phyloP scores from a whole-genome alignment of 1,139 yeast species.

The Chernovozyma sophiae-reginae region DNA sequence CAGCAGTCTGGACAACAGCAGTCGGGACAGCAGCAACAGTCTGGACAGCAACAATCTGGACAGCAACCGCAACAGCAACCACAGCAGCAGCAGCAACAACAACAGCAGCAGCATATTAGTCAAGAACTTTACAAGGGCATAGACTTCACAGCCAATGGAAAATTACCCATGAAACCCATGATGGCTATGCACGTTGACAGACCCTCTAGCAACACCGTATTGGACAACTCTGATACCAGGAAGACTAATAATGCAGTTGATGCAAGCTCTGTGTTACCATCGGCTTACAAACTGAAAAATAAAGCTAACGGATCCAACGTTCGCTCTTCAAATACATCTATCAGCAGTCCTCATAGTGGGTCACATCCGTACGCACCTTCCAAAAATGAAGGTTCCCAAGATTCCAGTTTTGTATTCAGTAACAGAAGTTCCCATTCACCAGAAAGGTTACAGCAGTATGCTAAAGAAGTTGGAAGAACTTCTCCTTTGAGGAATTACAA shows the following conservation, averaged over 20 bases:
- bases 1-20: too few relatives aligned
- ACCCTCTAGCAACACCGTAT: conserved; percentile 8
- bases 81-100: not conserved
- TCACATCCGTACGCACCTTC: not conserved
- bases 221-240: not conserved
- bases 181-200: conserved; percentile 28
- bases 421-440: conserved; percentile 11
- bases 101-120: not conserved
- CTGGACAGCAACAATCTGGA: not conserved
- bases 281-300: not conserved
- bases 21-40: too few relatives aligned
- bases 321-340: not conserved
- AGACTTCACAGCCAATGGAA: conserved; percentile 44
- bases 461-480: conserved; percentile 14
- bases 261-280: not conserved
- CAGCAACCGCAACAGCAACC: conserved; percentile 1
- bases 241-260: not conserved
- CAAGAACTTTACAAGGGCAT: conserved; percentile 28
- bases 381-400: not conserved
- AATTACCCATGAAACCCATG: conserved; percentile 43
- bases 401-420: conserved; percentile 25
- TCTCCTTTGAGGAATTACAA: conserved; percentile 23
- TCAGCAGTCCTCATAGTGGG: not conserved
- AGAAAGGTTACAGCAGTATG: conserved; percentile 20
- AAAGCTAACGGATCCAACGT: not conserved